Evolutionary conservation across 306 rosid species (phyloP), one percentile per base, ranked within the genome.

Genomic region (Malus sieversii): DNA sequence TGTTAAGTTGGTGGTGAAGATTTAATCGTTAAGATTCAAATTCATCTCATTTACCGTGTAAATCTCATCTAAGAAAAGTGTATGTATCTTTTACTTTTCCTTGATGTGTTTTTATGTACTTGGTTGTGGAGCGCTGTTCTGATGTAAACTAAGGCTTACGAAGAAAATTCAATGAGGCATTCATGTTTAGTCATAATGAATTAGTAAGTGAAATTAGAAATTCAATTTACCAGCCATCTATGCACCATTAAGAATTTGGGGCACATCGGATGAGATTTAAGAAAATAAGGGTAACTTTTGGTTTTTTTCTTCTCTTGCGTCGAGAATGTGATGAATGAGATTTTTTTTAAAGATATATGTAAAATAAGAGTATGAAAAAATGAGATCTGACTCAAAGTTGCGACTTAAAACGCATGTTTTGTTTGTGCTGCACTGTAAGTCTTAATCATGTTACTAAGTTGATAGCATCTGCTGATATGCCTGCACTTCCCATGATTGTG

Each of bases 61-160:
- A 42, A 42, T 42, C 45, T 42, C 45, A 38, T 38, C 42, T 38
- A 38, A 38, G 42, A 38, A 38, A 38, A 38, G 42, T 35, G 7
- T 6, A 35, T 38, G 42, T 7, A 38, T 38, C 42, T 38, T 38
- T 6, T 7, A 38, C 10, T 38, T 38, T 38, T 38, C 0, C 10
- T 38, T 38, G 8, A 35, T 35, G 9, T 38, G 9, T 7, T 38
- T 38, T 38, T 38, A 38, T 38, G 42, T 1, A 38, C 2, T 38
- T 7, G 42, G 0, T 6, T 38, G 0, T 38, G 0, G 2, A 38
- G 42, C 10, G 42, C 0, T 9, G 10, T 38, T 38, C 10, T 7
- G 9, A 35, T 35, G 40, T 35, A 35, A 7, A 35, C 40, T 35
- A 35, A 35, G 2, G 2, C 2, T 35, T 35, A 38, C 10, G 10